Conservation (phyloP, 2,329 filamentous ascomycete genomes). For the Teratosphaeria pseudoeucalypti region DNA sequence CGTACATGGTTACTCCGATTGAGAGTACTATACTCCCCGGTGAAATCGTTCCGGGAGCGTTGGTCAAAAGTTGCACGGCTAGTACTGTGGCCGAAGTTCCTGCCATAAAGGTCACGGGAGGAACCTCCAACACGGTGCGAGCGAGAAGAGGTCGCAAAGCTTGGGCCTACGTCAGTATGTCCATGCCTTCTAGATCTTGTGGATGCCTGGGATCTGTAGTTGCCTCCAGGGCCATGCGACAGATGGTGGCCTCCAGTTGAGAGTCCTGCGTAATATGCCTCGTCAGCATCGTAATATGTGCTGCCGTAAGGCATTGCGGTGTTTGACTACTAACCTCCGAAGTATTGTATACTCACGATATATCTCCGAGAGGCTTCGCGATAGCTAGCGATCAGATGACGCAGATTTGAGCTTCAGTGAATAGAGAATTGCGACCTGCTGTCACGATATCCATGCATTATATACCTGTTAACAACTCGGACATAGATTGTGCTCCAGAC, state of each 20-base stretch:
- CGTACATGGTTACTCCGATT: neutral
- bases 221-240: neutral
- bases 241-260: neutral
- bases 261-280: neutral
- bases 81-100: neutral
- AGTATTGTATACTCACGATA: neutral
- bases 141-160: neutral
- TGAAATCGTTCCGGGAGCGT: neutral
- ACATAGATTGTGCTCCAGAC: neutral
- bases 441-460: neutral
- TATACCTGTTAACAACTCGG: neutral
- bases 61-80: neutral
- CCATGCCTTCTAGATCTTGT: neutral
- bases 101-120: neutral
- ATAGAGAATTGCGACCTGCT: neutral
- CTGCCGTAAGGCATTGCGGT: neutral
- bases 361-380: neutral
- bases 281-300: neutral
- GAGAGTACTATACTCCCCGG: neutral
- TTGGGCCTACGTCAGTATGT: neutral
- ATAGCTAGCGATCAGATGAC: neutral
- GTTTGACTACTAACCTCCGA: neutral
- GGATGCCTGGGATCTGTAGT: neutral
- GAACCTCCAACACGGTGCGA: neutral
- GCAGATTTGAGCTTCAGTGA: neutral